phyloP scores from a whole-genome alignment of 352 stramenopile species.

The Globisporangium camurandrum region DNA sequence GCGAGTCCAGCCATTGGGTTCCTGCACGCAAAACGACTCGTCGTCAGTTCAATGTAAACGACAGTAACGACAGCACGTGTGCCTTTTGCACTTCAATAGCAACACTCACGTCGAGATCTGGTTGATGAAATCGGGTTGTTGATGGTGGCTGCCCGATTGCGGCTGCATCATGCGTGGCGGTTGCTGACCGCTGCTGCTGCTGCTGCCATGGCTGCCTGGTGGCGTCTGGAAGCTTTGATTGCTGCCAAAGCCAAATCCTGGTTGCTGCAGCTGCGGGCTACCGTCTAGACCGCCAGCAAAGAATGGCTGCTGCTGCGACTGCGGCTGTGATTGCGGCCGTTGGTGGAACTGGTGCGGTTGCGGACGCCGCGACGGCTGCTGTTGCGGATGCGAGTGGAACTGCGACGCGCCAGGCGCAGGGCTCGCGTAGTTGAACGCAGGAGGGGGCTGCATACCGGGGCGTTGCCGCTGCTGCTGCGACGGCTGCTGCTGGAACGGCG shows the following conservation, averaged over 20 bases:
- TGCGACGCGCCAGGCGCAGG: constrained; percentile 14
- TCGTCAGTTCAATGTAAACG: not conserved
- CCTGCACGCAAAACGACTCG: constrained; percentile 15
- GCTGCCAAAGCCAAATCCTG: constrained; percentile 8
- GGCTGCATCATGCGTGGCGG: constrained; percentile 14
- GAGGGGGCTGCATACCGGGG: constrained; percentile 16
- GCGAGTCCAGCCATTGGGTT: constrained; percentile 81
- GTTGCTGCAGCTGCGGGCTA: constrained; percentile 17
- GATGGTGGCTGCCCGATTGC: constrained; percentile 18
- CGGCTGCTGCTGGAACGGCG: constrained; percentile 24
- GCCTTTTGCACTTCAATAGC: too few relatives aligned
- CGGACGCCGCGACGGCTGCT: constrained; percentile 21
- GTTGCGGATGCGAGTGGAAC: constrained; percentile 28
- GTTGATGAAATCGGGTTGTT: constrained; percentile 67
- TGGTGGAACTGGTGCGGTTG: constrained; percentile 55
- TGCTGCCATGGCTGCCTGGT: constrained; percentile 10
- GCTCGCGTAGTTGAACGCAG: constrained; percentile 6
- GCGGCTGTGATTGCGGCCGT: constrained; percentile 19
- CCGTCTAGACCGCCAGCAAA: constrained; percentile 5
- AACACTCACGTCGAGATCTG: constrained; percentile 45
- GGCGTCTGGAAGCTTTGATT: constrained; percentile 14
- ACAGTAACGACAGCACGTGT: not conserved
- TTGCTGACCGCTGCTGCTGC: too few relatives aligned
- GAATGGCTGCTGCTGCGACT: constrained; percentile 12
- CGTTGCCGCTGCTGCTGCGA: constrained; percentile 39